Conservation (phyloP, 345 rosid genomes). For the Ailanthus altissimus region DNA sequence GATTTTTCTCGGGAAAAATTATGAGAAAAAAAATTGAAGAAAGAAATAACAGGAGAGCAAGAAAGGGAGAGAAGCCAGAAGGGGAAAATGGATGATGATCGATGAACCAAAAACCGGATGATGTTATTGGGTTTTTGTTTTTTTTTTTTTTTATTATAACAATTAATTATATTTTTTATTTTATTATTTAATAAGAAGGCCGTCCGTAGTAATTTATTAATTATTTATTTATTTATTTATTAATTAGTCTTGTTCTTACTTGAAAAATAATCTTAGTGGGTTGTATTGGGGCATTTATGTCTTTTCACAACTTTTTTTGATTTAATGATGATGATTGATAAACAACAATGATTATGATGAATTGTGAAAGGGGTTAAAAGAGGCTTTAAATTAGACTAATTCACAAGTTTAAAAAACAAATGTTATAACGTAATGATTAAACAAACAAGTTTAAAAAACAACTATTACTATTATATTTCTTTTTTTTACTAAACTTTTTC, state of each 20-base stretch:
- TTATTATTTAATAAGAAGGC: too few species aligned
- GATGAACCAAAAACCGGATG: not conserved
- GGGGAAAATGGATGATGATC: constrained; percentile 24
- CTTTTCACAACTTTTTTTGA: not conserved
- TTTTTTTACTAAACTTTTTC: too few species aligned
- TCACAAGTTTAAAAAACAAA: not conserved
- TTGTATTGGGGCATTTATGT: not conserved
- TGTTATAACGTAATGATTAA: not conserved
- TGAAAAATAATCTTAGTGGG: too few species aligned
- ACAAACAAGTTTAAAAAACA: too few species aligned
- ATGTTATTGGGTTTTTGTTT: constrained; percentile 12
- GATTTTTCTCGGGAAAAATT: constrained; percentile 32
- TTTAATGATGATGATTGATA: constrained; percentile 17
- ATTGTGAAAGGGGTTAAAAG: not conserved
- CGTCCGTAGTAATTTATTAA: too few species aligned
- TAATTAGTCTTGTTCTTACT: not conserved
- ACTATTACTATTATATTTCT: too few species aligned
- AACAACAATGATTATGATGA: not conserved
- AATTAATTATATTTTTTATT: not conserved
- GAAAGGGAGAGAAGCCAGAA: not conserved
- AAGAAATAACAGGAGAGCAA: constrained; percentile 13
- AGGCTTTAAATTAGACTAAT: constrained; percentile 12
- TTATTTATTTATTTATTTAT: too few species aligned
- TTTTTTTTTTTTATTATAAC: too few species aligned
- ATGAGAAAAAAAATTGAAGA: constrained; percentile 24